These are phyloP conservation scores for Solanum pennellii DNA, from an alignment of 257 asterid species.

Conservation along the genomic window DNA sequence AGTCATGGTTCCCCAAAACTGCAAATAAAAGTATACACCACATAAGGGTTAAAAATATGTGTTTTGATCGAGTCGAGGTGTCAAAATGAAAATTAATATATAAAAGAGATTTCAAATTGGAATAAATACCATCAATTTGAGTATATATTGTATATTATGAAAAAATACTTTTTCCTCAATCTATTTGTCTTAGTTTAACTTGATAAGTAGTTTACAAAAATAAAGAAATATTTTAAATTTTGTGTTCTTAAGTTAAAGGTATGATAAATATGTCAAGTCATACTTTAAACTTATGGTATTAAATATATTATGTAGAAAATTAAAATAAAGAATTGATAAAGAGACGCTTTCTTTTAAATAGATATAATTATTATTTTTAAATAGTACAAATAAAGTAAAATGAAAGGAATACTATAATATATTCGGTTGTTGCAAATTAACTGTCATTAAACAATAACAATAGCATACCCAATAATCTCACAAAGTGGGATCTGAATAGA, in stretches of 20 bases:
- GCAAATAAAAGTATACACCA: background rate
- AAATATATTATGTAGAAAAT: too few relatives aligned
- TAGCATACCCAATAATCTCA: background rate
- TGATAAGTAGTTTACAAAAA: background rate
- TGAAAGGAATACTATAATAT: background rate
- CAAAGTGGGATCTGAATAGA: background rate
- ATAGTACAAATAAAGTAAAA: background rate
- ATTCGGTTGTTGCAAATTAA: background rate
- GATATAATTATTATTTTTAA: too few relatives aligned
- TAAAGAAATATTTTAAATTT: too few relatives aligned
- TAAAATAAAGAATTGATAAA: background rate
- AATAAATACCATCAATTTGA: background rate
- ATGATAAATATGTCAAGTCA: background rate
- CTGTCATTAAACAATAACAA: too few relatives aligned
- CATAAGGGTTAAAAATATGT: background rate
- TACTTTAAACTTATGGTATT: background rate
- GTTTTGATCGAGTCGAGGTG: background rate
- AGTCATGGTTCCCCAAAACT: constrained; percentile 83
- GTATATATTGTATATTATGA: too few relatives aligned
- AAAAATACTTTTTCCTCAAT: too few relatives aligned
- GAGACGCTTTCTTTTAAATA: too few relatives aligned
- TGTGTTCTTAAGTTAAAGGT: too few relatives aligned
- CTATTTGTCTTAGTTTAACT: too few relatives aligned
- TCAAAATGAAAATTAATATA: too few relatives aligned
- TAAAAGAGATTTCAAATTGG: too few relatives aligned